Evolutionary conservation across 1,284 basidiomycete species (phyloP), one percentile per base, ranked within the genome.

Genomic region (Pseudozyma tsukubaensis): DNA sequence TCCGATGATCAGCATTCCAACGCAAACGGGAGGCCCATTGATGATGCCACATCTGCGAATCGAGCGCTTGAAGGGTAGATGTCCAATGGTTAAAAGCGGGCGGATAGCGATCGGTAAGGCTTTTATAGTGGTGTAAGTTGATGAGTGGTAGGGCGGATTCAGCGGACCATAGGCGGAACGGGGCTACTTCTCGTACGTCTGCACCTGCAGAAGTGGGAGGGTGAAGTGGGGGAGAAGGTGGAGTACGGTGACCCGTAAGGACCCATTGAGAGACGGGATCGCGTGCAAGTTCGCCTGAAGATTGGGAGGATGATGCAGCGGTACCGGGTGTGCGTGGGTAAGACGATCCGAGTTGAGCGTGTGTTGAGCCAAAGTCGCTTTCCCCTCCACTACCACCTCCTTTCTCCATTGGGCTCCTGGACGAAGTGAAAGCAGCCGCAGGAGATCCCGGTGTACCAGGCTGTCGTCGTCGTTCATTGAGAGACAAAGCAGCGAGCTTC

Each of bases 141-240:
- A 66, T 50, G 24, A 6, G 18, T 0, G 47, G 51, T 1, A 66
- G 37, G 0, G 56, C 44, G 1, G 29, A 1, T 11, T 29, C n/a
- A 13, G 35, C 35, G 0, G 39, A 45, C 62, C 62, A 65, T 14
- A 54, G 9, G 10, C 62, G 62, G n/a, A 59, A 65, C 2, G 62
- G 62, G 2, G 62, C 52, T 4, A 61, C 10, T 29, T 48, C 21
- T 18, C 1, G 5, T 11, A 19, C 4, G 12, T 34, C 16, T 40
- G 12, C 39, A 40, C 39, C 39, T 40, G 13, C 39, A 36, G 48
- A n/a, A 44, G 34, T 8, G 5, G 48, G 34, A 29, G 34, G 9
- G n/a, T 21, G 18, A 40, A 35, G 11, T 11, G 24, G 16, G 10
- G 35, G 14, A 40, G 51, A 34, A 34, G 18, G 19, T 18, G 24